phyloP scores from a whole-genome alignment of 257 asterid genomes.

The Haberlea rhodopensis region DNA sequence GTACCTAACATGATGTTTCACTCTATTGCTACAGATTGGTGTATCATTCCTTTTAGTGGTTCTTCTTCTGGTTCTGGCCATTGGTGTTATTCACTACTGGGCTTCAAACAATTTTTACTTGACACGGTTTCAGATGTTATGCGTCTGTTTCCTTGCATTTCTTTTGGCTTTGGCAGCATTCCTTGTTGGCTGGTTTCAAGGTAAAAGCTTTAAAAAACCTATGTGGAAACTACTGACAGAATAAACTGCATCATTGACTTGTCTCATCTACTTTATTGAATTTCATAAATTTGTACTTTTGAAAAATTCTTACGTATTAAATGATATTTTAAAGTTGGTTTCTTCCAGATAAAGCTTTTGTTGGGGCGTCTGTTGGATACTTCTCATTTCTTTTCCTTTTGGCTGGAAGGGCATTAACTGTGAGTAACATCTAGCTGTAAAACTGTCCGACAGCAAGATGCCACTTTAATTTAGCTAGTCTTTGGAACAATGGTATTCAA shows the following conservation, averaged over 20 bases:
- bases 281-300: slow-evolving; percentile 7
- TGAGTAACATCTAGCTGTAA: slow-evolving; percentile 46
- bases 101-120: slow-evolving; percentile 95
- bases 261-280: slow-evolving; percentile 3
- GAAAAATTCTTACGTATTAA: slow-evolving; percentile 10
- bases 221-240: background rate
- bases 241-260: slow-evolving; percentile 10
- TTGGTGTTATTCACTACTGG: slow-evolving; percentile 96
- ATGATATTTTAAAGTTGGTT: slow-evolving; percentile 23
- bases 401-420: slow-evolving; percentile 98
- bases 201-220: slow-evolving; percentile 34
- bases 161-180: slow-evolving; percentile 98
- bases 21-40: slow-evolving; percentile 67
- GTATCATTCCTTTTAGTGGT: slow-evolving; percentile 89
- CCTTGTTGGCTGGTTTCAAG: slow-evolving; percentile 80
- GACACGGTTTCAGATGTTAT: slow-evolving; percentile 89
- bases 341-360: slow-evolving; percentile 75
- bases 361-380: slow-evolving; percentile 99
- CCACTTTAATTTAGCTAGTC: slow-evolving; percentile 10
- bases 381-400: slow-evolving; percentile 92
- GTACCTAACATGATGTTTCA: slow-evolving; percentile 24
- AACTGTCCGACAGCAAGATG: slow-evolving; percentile 8
- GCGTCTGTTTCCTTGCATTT: slow-evolving; percentile 91
- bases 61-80: slow-evolving; percentile 85
- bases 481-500: slow-evolving; percentile 5